A percentile compares a stretch with the other conserved stretches of the same genome.
Evolutionary conservation across 371 early-diverging fungal genomes (phyloP).

Genomic region (Rhizopus sp.): DNA sequence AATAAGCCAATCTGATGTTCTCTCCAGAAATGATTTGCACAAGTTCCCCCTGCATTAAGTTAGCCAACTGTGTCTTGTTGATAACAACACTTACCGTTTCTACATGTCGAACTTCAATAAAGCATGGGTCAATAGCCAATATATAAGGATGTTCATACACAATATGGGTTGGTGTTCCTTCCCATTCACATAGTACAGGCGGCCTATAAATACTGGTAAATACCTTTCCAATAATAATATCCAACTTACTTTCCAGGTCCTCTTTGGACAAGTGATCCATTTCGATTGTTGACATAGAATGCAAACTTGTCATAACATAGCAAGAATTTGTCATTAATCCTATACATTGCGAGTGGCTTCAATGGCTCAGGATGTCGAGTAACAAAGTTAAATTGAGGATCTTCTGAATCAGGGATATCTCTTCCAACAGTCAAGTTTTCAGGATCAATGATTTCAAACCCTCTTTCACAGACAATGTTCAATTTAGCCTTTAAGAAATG

Average conservation of each 20-base stretch:
- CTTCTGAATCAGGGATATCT: conserved; percentile 73
- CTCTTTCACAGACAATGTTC: conserved; percentile 81
- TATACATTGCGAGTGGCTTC: conserved; percentile 85
- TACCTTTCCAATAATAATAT: background rate
- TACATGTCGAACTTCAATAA: conserved; percentile 89
- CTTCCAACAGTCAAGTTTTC: conserved; percentile 68
- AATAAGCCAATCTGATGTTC: conserved; percentile 51
- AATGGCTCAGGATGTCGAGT: conserved; percentile 69
- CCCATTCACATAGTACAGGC: conserved; percentile 56
- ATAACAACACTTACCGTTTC: conserved; percentile 60
- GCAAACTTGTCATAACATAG: conserved; percentile 93
- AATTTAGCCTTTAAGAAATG: conserved; percentile 76
- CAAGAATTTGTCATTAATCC: conserved; percentile 71
- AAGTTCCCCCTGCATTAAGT: conserved; percentile 39
- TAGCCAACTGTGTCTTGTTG: background rate
- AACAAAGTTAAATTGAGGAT: conserved; percentile 82
- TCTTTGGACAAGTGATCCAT: conserved; percentile 44
- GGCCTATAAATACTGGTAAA: conserved; percentile 18
- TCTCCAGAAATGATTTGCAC: conserved; percentile 53
- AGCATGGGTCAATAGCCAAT: conserved; percentile 83
- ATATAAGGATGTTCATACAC: conserved; percentile 84
- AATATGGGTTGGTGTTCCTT: conserved; percentile 61
- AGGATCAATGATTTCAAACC: conserved; percentile 85
- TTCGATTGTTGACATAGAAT: conserved; percentile 85
- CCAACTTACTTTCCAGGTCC: conserved; percentile 39